Percentiles rank a stretch among this genome's conserved stretches.
phyloP scores from a whole-genome alignment of 106 monocot genomes.

The Vanilla planifolia region DNA sequence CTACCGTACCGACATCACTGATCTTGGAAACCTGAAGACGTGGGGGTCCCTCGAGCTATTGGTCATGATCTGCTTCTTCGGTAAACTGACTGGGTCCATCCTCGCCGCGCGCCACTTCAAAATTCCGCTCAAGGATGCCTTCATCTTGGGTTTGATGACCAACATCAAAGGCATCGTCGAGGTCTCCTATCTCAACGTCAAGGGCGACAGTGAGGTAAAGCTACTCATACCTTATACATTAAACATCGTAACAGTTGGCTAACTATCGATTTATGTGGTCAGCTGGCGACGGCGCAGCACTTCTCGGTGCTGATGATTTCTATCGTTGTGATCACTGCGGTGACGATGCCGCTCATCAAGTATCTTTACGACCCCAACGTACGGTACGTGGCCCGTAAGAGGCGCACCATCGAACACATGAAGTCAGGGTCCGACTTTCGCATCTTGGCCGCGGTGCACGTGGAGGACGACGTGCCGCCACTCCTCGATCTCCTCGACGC shows the following conservation, averaged over 20 bases:
- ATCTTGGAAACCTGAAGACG: not conserved
- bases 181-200: constrained; percentile 21
- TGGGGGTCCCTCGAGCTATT: constrained; percentile 29
- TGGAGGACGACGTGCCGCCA: constrained; percentile 39
- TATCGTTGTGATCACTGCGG: constrained; percentile 17
- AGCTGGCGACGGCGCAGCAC: constrained; percentile 19
- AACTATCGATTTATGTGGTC: not conserved
- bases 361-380: constrained; percentile 41
- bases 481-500: constrained; percentile 45
- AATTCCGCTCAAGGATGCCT: constrained; percentile 25
- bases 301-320: constrained; percentile 23
- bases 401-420: constrained; percentile 28
- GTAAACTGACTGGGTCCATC: constrained; percentile 29
- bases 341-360: constrained; percentile 31
- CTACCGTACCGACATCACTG: constrained; percentile 17
- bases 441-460: constrained; percentile 43
- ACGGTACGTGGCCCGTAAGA: constrained; percentile 20
- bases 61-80: constrained; percentile 17
- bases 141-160: constrained; percentile 45
- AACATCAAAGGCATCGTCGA: constrained; percentile 50
- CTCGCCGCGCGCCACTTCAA: constrained; percentile 16
- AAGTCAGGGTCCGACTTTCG: constrained; percentile 37
- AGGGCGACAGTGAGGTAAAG: constrained; percentile 30
- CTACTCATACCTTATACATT: too few species aligned
- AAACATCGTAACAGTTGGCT: too few species aligned